Evolutionary conservation across 345 rosid species (phyloP), one percentile per base, ranked within the genome.

Genomic region (Citrus trifoliata): DNA sequence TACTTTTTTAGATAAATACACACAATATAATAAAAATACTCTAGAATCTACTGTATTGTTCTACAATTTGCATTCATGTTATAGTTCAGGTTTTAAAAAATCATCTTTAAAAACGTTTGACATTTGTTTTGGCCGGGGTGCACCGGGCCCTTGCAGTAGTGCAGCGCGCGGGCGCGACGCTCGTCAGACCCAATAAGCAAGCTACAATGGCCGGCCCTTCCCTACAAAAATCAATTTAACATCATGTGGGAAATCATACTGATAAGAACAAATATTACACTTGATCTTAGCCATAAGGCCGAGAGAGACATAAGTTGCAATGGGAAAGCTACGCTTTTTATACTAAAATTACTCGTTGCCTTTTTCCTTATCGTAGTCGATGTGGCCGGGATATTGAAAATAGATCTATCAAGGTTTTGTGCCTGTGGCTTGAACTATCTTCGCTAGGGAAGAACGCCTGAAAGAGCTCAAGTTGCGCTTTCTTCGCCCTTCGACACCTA

Each of bases 261-360:
- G 58, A 18, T 53, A 53, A 53, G 58, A 53, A 16, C 58, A 53
- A 22, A 53, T 18, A 53, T 1, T 53, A 53, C n/a, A 53, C 61
- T 6, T 35, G 88, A 88, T 88, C 86, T 85, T 84, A 88, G 87
- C 87, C 87, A 79, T 85, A 83, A 85, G 90, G 89, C 91, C 84
- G 87, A 85, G 87, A 87, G 84, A 87, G 91, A 88, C 82, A 90
- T 84, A 89, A 48, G 2, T 12, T n/a, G 2, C 0, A 4, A 53
- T 0, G 6, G 0, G 21, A 21, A 53, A 53, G 22, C 59, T 55
- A 3, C 59, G 24, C 21, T 9, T 55, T 55, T 55, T 21, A 55
- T 6, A 5, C 7, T 6, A 5, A 53, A 53, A 22, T 7, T 19
- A 19, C 59, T 55, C n/a, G 59, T n/a, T 18, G 7, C 7, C n/a